Conservation (phyloP, 495 filamentous ascomycete genomes). For the Platismatia glauca region DNA sequence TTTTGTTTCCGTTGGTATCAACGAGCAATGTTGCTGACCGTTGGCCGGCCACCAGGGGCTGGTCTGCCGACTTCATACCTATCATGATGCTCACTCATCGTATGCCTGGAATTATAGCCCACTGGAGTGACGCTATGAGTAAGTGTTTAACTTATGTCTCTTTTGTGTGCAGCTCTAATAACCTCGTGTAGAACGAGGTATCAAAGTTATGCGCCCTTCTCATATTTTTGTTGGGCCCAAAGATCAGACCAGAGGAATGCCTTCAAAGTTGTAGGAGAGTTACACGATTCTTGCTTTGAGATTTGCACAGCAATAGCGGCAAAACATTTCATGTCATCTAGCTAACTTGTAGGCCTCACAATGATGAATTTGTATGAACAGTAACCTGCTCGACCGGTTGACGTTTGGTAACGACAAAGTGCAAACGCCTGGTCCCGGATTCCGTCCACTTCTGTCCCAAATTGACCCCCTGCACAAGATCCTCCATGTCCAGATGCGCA, state of each 20-base stretch:
- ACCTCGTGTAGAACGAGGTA: conserved; percentile 1
- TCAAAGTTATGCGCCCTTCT: conserved; percentile 8
- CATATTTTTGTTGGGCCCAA: conserved; percentile 3
- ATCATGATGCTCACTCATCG: conserved; percentile 32
- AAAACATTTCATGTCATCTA: neutral
- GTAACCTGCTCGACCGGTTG: neutral
- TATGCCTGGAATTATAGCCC: conserved; percentile 35
- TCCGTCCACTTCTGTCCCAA: neutral
- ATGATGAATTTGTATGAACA: neutral
- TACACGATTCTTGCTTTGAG: neutral
- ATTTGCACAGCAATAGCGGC: neutral
- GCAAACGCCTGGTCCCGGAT: neutral
- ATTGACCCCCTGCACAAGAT: neutral
- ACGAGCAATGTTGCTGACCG: neutral
- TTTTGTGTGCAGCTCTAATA: neutral
- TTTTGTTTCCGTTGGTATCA: neutral
- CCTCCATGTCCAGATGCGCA: neutral
- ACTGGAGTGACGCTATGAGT: conserved; percentile 39
- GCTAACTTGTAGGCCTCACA: neutral
- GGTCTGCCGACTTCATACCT: conserved; percentile 33
- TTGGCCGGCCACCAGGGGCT: conserved; percentile 21
- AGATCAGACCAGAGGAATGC: neutral
- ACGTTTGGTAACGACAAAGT: neutral
- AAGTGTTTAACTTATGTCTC: conserved; percentile 7
- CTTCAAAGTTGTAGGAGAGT: neutral